Evolutionary conservation across 345 rosid genomes (phyloP), one percentile per base, ranked within the genome.

Genomic region (Pseudoturritis turrita): DNA sequence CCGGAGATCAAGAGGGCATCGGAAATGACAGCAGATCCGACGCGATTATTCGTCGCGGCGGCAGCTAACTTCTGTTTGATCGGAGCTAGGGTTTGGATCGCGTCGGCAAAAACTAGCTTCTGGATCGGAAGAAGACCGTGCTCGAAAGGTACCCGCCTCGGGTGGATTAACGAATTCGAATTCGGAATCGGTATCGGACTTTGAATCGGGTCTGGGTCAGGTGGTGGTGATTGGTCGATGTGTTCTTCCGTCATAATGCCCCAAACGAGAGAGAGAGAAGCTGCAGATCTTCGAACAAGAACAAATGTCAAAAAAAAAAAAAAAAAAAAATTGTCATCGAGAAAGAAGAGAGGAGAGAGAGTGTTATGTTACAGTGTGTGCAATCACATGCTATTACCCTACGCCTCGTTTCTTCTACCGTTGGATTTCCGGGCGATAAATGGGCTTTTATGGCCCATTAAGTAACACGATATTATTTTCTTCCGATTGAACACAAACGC

Each of bases 81-180:
- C 41, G 91, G 89, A 19, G 79, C 74, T 21, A 92, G 84, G 71
- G 81, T 68, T 72, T 84, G 91, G 36, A 85, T 85, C 39, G 96
- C 92, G 84, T 96, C 97, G 44, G 83, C 64, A 63, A 87, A 87
- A 69, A 86, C 76, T 68, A 92, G 91, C 81, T 92, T 92, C 45
- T 83, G 89, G 77, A 96, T 90, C 51, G 96, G 96, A 23, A 96
- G 84, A 70, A 96, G 95, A 11, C 98, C 99, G 76, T 92, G 86
- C 79, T 96, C 99, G 79, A 92, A 96, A 4, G 97, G 92, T 71
- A 86, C 99, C 15, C 99, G 90, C 31, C 97, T 86, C 12, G 96
- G 96, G 68, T 84, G 98, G 80, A 96, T 78, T 10, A 79, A 63
- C 10, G 87, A 79, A 68, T 57, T 79, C 68, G 78, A 75, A 23